Percentiles rank a stretch among this genome's conserved stretches.
phyloP scores from a whole-genome alignment of 2,329 filamentous ascomycete genomes.

The Colletotrichum horii region DNA sequence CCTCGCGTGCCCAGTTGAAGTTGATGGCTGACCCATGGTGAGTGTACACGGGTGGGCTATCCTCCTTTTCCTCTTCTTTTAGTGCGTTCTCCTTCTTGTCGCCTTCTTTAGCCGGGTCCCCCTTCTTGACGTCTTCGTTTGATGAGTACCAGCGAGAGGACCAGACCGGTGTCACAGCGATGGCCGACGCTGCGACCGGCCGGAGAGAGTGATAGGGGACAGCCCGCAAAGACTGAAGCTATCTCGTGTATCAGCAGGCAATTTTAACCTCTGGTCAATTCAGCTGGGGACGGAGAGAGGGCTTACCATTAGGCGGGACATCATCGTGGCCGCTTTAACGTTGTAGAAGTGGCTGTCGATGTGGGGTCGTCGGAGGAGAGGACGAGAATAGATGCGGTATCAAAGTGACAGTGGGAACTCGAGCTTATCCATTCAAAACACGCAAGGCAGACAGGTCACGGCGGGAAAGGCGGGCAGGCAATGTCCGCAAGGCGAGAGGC shows the following conservation, averaged over 20 bases:
- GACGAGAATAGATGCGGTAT: not conserved
- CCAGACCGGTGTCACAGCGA: not conserved
- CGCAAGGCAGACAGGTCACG: not conserved
- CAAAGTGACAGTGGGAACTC: not conserved
- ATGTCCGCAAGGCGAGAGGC: not conserved
- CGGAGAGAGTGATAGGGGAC: not conserved
- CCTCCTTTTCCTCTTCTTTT: not conserved
- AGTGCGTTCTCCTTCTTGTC: not conserved
- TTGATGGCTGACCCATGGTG: constrained; percentile 22
- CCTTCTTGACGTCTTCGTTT: not conserved
- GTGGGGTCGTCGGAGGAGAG: not conserved
- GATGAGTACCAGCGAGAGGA: not conserved
- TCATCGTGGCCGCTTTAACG: not conserved
- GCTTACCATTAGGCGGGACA: constrained; percentile 9
- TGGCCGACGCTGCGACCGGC: not conserved
- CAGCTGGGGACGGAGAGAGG: not conserved
- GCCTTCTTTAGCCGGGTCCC: not conserved
- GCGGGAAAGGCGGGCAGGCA: not conserved
- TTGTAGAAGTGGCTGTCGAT: not conserved
- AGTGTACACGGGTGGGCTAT: not conserved
- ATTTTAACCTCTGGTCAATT: not conserved
- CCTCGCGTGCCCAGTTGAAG: constrained; percentile 18
- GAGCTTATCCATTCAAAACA: not conserved
- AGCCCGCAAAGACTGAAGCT: not conserved
- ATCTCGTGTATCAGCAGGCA: not conserved